phyloP scores from a whole-genome alignment of 345 rosid species.

The Eutrema yunnanense region DNA sequence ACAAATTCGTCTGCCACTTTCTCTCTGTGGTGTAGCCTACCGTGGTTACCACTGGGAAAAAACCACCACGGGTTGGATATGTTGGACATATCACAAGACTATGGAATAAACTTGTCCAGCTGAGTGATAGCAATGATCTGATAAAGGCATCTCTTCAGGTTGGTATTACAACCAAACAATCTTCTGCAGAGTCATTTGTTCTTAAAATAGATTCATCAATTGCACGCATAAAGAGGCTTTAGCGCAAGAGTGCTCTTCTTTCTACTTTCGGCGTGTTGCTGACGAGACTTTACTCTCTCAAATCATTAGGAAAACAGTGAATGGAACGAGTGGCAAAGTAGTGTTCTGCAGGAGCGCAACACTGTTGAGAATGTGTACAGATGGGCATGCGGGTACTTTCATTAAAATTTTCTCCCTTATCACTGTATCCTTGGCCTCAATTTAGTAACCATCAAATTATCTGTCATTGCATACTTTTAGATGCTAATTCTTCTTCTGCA shows the following conservation, averaged over 20 bases:
- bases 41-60: conserved; percentile 62
- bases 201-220: background rate
- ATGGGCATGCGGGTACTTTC: conserved; percentile 91
- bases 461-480: background rate
- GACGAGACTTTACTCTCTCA: conserved; percentile 14
- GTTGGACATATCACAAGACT: conserved; percentile 86
- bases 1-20: background rate
- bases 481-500: background rate
- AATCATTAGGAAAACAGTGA: conserved; percentile 59
- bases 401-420: conserved; percentile 1
- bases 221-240: background rate
- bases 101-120: conserved; percentile 74
- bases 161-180: conserved; percentile 15
- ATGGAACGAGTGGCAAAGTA: conserved; percentile 79
- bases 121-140: conserved; percentile 50
- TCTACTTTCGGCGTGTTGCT: background rate
- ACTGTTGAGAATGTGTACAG: conserved; percentile 81
- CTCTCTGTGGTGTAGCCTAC: conserved; percentile 60
- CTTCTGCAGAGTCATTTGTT: background rate
- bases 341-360: conserved; percentile 79
- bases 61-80: conserved; percentile 75
- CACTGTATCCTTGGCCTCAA: background rate
- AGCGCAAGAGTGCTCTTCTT: background rate
- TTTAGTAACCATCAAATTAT: background rate
- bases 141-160: conserved; percentile 77